phyloP scores from a whole-genome alignment of 2,329 filamentous ascomycete species.

The Botrytis deweyae region DNA sequence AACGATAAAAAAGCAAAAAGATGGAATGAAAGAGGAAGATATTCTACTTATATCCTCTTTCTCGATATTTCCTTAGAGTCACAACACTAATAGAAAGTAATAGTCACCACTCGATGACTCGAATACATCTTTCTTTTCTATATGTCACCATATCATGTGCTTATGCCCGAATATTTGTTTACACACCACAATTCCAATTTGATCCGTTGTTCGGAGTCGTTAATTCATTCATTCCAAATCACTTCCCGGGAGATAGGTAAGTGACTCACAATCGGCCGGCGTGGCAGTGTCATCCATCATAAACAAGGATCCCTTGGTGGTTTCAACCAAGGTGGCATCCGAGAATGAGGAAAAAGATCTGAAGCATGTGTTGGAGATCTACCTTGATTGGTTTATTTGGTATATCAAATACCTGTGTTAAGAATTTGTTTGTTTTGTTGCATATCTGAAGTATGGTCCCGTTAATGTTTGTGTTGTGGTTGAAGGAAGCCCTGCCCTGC shows the following conservation, averaged over 20 bases:
- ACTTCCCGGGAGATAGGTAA: background rate
- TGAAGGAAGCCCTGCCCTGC: background rate
- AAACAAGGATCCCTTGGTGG: slow-evolving; percentile 10
- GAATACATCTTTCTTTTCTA: background rate
- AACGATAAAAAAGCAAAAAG: background rate
- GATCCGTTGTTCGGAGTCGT: background rate
- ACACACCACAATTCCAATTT: background rate
- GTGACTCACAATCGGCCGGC: slow-evolving; percentile 7
- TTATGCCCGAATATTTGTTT: background rate
- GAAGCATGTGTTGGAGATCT: background rate
- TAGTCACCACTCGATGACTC: slow-evolving; percentile 17
- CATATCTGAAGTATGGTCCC: background rate
- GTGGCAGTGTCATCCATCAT: slow-evolving; percentile 9
- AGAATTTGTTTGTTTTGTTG: background rate
- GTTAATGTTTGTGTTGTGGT: background rate
- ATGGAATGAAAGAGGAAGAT: background rate
- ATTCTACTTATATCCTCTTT: slow-evolving; percentile 1
- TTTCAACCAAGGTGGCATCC: background rate
- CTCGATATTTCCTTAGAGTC: background rate
- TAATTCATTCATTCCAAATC: background rate
- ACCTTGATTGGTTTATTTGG: background rate
- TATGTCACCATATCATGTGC: slow-evolving; percentile 4
- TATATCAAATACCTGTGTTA: background rate
- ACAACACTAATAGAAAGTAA: background rate
- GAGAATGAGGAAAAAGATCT: slow-evolving; percentile 8